Percentiles rank a stretch among this genome's conserved stretches.
phyloP scores from a whole-genome alignment of 2,329 filamentous ascomycete genomes.

The Huntiella abstrusa region DNA sequence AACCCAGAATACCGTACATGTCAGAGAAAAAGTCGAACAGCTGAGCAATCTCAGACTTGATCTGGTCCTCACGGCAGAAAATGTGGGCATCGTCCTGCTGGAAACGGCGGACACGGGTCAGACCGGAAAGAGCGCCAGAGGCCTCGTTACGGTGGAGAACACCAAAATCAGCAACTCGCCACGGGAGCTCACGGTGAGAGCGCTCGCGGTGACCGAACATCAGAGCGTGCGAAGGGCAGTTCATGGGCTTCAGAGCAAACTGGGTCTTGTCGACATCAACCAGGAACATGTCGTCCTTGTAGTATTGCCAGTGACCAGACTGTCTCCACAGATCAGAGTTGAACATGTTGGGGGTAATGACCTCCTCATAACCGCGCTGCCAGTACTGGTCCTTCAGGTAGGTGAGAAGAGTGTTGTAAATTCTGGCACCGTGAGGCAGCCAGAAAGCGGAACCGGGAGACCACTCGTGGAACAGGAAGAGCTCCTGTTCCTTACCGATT shows the following conservation, averaged over 20 bases:
- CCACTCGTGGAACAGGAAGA: conserved; percentile 89
- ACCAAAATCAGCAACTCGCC: conserved; percentile 89
- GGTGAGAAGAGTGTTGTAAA: conserved; percentile 73
- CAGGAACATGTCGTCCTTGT: conserved; percentile 78
- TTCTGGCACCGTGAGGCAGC: conserved; percentile 77
- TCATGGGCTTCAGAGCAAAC: conserved; percentile 82
- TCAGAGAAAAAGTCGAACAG: conserved; percentile 62
- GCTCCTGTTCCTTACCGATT: conserved; percentile 86
- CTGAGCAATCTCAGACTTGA: conserved; percentile 49
- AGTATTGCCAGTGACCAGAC: conserved; percentile 72
- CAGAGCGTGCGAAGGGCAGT: conserved; percentile 79
- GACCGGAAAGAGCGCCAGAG: conserved; percentile 72
- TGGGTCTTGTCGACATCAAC: conserved; percentile 59
- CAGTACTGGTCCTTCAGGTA: conserved; percentile 79
- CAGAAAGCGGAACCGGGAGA: conserved; percentile 92
- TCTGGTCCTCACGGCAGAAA: conserved; percentile 74
- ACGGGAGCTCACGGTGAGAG: conserved; percentile 52
- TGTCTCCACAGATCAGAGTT: conserved; percentile 85
- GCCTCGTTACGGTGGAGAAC: conserved; percentile 90
- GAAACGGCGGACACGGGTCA: conserved; percentile 85
- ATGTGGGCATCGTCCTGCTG: conserved; percentile 95
- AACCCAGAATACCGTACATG: conserved; percentile 21
- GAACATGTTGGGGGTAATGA: conserved; percentile 88
- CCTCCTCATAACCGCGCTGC: conserved; percentile 84
- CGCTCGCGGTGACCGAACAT: conserved; percentile 13